phyloP scores from a whole-genome alignment of 768 basidiomycete genomes.

The Porpolomopsis calyptriformis region DNA sequence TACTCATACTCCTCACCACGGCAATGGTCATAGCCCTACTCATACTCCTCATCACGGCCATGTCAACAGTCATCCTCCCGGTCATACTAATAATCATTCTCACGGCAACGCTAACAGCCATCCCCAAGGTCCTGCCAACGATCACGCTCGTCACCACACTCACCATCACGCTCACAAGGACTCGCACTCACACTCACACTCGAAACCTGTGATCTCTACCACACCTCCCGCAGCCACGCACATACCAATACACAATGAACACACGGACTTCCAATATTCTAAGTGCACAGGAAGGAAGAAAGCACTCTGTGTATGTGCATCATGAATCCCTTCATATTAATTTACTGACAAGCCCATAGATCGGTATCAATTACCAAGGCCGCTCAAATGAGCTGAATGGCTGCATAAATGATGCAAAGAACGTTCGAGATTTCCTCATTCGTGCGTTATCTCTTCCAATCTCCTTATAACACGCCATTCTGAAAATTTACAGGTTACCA shows the following conservation, averaged over 20 bases:
- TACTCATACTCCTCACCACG: background rate
- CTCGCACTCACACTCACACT: background rate
- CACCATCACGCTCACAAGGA: background rate
- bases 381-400: slow-evolving; percentile 55
- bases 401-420: slow-evolving; percentile 73
- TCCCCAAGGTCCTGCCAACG: background rate
- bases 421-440: slow-evolving; percentile 58
- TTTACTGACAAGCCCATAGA: slow-evolving; percentile 26
- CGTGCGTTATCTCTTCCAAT: slow-evolving; percentile 26
- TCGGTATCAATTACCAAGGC: slow-evolving; percentile 72
- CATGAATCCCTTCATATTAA: slow-evolving; percentile 8
- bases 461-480: background rate
- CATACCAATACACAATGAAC: slow-evolving; percentile 11
- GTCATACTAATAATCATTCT: background rate
- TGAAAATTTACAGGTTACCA: slow-evolving; percentile 28
- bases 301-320: slow-evolving; percentile 43
- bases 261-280: slow-evolving; percentile 52
- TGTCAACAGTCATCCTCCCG: background rate
- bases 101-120: background rate
- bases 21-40: background rate
- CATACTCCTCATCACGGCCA: background rate
- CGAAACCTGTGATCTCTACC: background rate
- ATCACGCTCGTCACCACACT: background rate
- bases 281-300: slow-evolving; percentile 71
- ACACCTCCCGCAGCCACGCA: background rate